Evolutionary conservation across 352 stramenopile species (phyloP).

Genomic region (Globisporangium spiculum): DNA sequence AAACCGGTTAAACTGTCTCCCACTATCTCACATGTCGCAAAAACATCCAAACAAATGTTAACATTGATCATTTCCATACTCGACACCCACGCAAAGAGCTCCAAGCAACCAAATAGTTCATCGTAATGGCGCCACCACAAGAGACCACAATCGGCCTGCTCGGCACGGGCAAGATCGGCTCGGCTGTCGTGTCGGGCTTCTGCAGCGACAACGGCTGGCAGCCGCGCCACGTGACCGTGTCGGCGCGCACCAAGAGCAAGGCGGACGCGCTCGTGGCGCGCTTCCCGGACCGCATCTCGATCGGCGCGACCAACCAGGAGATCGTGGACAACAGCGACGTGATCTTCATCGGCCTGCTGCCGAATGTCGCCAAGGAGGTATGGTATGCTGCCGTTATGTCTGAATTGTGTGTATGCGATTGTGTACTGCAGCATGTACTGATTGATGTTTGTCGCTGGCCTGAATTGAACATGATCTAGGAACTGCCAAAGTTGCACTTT

Average conservation of each 20-base stretch:
- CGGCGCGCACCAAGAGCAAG: conserved; percentile 70
- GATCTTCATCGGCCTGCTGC: conserved; percentile 79
- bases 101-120: neutral
- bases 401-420: neutral
- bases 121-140: conserved; percentile 41
- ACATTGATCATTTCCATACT: neutral
- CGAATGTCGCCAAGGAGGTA: conserved; percentile 56
- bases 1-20: no score
- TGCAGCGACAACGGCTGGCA: conserved; percentile 78
- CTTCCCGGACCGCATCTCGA: conserved; percentile 65
- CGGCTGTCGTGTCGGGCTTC: conserved; percentile 77
- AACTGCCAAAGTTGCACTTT: conserved; percentile 73
- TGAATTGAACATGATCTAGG: conserved; percentile 20
- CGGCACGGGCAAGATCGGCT: conserved; percentile 86
- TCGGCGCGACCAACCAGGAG: conserved; percentile 71
- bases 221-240: conserved; percentile 69
- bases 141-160: conserved; percentile 73
- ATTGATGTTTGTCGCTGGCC: neutral
- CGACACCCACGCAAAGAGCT: neutral
- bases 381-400: neutral
- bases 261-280: conserved; percentile 66
- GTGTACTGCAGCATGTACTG: conserved; percentile 2
- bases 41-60: neutral
- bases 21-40: no score
- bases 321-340: conserved; percentile 83